These are phyloP conservation scores for Obelidium mucronatum DNA, from an alignment of 192 early-diverging fungal species.

Conservation along the genomic window DNA sequence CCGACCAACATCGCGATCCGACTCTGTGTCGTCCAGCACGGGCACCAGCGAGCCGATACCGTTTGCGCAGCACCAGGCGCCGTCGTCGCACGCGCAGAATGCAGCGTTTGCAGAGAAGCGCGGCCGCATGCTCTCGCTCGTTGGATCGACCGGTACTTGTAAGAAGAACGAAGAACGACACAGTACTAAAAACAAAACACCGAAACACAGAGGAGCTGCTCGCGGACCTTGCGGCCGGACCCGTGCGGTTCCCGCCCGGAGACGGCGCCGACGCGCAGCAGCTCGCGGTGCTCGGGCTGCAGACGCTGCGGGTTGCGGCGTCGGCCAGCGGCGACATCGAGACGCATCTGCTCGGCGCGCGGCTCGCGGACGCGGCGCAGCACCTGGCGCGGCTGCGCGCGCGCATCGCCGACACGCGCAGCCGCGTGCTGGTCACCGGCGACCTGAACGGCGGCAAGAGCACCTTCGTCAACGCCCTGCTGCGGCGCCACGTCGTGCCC, in stretches of 20 bases:
- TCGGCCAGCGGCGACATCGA: conserved; percentile 27
- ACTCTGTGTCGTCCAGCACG: no score
- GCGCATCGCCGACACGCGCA: conserved; percentile 88
- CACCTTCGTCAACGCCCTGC: conserved; percentile 95
- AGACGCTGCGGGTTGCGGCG: no score
- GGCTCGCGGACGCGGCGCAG: conserved; percentile 27
- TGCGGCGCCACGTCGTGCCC: conserved; percentile 89
- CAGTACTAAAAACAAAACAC: no score
- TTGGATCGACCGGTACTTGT: conserved; percentile 57
- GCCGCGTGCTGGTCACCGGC: conserved; percentile 95
- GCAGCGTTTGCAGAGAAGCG: conserved; percentile 77
- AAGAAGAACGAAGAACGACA: no score
- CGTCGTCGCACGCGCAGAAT: conserved; percentile 14
- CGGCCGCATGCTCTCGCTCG: conserved; percentile 70
- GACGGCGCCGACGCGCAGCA: not conserved
- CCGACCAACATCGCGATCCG: no score
- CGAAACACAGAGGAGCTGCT: conserved; percentile 11
- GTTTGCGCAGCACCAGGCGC: conserved; percentile 3
- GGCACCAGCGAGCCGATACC: no score
- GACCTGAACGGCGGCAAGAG: conserved; percentile 98
- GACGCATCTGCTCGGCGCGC: conserved; percentile 37
- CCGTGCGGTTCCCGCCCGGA: not conserved
- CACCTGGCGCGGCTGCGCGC: conserved; percentile 84
- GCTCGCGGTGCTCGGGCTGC: no score
- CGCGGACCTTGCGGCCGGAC: not conserved